A percentile compares a stretch with the other conserved stretches of the same genome.
These are phyloP conservation scores for Tulasnella sp. DNA, from an alignment of 768 basidiomycete species.

Conservation along the genomic window DNA sequence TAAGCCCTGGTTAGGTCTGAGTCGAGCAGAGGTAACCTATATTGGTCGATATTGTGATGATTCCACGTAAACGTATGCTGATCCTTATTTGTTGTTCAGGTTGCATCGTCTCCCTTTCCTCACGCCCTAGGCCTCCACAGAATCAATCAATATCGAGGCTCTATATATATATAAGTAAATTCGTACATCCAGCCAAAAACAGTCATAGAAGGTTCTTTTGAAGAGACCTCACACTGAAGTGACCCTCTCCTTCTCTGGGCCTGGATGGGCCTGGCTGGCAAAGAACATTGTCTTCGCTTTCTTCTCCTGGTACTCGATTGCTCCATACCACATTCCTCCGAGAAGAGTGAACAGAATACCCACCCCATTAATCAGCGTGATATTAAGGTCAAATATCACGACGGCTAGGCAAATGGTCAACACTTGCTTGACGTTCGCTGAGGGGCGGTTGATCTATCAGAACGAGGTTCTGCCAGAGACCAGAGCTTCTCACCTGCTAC, in stretches of 20 bases:
- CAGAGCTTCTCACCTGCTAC: slow-evolving; percentile 59
- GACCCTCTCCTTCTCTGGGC: background rate
- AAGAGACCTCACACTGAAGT: background rate
- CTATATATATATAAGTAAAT: no score
- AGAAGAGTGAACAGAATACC: slow-evolving; percentile 78
- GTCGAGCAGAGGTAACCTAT: background rate
- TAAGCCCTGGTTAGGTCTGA: background rate
- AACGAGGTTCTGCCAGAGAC: background rate
- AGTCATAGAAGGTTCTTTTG: no score
- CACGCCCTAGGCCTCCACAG: background rate
- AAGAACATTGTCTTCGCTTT: background rate
- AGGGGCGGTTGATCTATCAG: slow-evolving; percentile 27
- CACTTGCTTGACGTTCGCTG: slow-evolving; percentile 82
- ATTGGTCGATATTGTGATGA: background rate
- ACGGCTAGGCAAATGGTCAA: slow-evolving; percentile 82
- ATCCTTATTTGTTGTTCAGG: background rate
- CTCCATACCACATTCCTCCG: slow-evolving; percentile 77
- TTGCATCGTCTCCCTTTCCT: background rate
- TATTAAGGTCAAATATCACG: slow-evolving; percentile 69
- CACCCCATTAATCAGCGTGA: slow-evolving; percentile 68
- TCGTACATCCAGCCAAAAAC: no score
- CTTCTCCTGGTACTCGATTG: slow-evolving; percentile 46
- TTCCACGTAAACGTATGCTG: background rate
- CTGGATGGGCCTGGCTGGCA: background rate
- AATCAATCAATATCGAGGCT: no score